Conservation (phyloP, 371 early-diverging fungal genomes). For the Capillidium heterosporum region DNA sequence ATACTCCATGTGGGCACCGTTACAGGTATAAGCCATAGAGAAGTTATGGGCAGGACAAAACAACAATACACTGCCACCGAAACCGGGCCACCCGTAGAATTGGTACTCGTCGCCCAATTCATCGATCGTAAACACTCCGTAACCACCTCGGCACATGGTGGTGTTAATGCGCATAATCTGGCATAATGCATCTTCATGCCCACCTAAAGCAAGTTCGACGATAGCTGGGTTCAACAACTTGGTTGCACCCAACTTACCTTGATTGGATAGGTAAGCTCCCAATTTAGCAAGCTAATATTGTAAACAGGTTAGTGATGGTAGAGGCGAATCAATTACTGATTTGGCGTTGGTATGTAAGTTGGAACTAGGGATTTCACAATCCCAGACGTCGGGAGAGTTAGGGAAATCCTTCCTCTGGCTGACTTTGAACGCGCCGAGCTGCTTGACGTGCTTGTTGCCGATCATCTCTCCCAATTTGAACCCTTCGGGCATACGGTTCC, state of each 20-base stretch:
- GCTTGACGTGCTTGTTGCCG: background rate
- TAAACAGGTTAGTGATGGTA: background rate
- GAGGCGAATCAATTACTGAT: background rate
- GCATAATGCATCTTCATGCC: background rate
- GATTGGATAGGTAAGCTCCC: background rate
- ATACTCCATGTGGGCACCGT: constrained; percentile 8
- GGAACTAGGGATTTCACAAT: background rate
- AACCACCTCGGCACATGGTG: background rate
- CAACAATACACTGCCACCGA: constrained; percentile 28
- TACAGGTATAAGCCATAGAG: constrained; percentile 31
- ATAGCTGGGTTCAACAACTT: background rate
- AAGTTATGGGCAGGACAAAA: constrained; percentile 31
- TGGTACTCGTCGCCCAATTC: constrained; percentile 5
- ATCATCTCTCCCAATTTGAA: background rate
- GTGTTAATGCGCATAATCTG: background rate
- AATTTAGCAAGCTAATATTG: background rate
- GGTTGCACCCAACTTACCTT: background rate
- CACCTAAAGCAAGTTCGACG: background rate
- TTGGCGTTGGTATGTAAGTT: background rate
- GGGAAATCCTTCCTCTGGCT: background rate
- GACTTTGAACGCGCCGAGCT: background rate
- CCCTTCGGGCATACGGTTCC: background rate
- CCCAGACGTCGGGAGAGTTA: background rate
- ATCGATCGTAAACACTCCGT: background rate
- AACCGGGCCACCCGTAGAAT: constrained; percentile 33